Conservation (phyloP, 2,329 filamentous ascomycete genomes). For the Orbilia ellipsospora region DNA sequence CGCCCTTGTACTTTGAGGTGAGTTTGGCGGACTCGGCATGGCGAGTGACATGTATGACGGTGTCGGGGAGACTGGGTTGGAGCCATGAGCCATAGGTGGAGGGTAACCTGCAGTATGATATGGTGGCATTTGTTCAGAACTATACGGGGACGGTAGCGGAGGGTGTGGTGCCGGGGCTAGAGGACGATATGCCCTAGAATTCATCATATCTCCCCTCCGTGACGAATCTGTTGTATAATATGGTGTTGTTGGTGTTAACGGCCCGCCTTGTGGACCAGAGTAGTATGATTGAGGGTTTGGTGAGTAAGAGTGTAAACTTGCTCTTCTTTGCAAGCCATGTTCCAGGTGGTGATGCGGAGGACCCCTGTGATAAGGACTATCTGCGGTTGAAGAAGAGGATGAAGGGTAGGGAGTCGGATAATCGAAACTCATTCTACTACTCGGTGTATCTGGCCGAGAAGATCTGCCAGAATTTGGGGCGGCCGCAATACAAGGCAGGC, state of each 20-base stretch:
- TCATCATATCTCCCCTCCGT: slow-evolving; percentile 19
- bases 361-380: slow-evolving; percentile 28
- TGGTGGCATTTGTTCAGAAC: slow-evolving; percentile 28
- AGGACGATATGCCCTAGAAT: slow-evolving; percentile 42
- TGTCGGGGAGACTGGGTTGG: slow-evolving; percentile 37
- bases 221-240: slow-evolving; percentile 45
- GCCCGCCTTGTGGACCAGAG: slow-evolving; percentile 10
- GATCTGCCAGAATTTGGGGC: slow-evolving; percentile 49
- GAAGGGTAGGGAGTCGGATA: slow-evolving; percentile 43
- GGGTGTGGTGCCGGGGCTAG: slow-evolving; percentile 44
- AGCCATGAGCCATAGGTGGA: slow-evolving; percentile 16
- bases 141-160: slow-evolving; percentile 31
- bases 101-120: slow-evolving; percentile 42
- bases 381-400: slow-evolving; percentile 29
- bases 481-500: slow-evolving; percentile 43
- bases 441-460: slow-evolving; percentile 47
- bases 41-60: slow-evolving; percentile 53
- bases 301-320: slow-evolving; percentile 47
- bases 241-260: slow-evolving; percentile 34
- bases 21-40: slow-evolving; percentile 46
- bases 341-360: slow-evolving; percentile 33
- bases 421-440: slow-evolving; percentile 43
- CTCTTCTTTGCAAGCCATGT: slow-evolving; percentile 43
- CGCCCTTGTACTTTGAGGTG: slow-evolving; percentile 31
- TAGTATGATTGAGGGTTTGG: slow-evolving; percentile 46